A percentile compares a stretch with the other conserved stretches of the same genome.
These are phyloP conservation scores for Phialophora macrospora DNA, from an alignment of 2,329 filamentous ascomycete genomes.

Conservation along the genomic window DNA sequence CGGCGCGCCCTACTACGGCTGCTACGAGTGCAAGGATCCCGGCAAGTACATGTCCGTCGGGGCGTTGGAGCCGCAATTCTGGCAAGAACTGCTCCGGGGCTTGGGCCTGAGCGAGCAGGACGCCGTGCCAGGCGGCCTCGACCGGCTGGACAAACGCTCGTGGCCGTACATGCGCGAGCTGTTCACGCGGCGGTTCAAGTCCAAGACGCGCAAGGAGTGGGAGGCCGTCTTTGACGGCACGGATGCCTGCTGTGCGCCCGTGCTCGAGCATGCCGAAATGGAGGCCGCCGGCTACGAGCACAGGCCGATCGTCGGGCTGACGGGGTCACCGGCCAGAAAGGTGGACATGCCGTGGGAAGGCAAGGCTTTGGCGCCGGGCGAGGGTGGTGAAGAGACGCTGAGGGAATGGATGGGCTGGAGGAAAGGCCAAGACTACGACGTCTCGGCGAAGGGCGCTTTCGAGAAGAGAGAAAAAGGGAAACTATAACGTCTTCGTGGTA, in stretches of 20 bases:
- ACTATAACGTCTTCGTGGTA: slow-evolving; percentile 22
- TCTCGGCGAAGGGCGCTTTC: slow-evolving; percentile 64
- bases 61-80: slow-evolving; percentile 88
- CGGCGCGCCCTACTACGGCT: slow-evolving; percentile 86
- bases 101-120: slow-evolving; percentile 61
- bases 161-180: slow-evolving; percentile 71
- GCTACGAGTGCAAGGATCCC: slow-evolving; percentile 79
- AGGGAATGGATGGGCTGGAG: slow-evolving; percentile 77
- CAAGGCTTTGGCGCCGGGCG: slow-evolving; percentile 64
- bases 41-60: slow-evolving; percentile 83
- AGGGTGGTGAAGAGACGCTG: slow-evolving; percentile 73
- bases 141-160: slow-evolving; percentile 63
- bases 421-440: slow-evolving; percentile 71
- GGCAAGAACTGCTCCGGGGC: slow-evolving; percentile 67
- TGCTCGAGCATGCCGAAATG: slow-evolving; percentile 76
- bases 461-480: slow-evolving; percentile 52
- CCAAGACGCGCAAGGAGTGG: slow-evolving; percentile 77
- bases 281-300: slow-evolving; percentile 60
- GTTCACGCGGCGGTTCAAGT: slow-evolving; percentile 69
- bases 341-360: slow-evolving; percentile 69
- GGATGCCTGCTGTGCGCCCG: slow-evolving; percentile 90
- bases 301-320: slow-evolving; percentile 58
- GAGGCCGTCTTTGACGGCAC: slow-evolving; percentile 84
- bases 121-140: slow-evolving; percentile 49
- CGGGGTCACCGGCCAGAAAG: slow-evolving; percentile 69